Evolutionary conservation across 306 rosid genomes (phyloP).

Genomic region (Sechiopsis laciniata): DNA sequence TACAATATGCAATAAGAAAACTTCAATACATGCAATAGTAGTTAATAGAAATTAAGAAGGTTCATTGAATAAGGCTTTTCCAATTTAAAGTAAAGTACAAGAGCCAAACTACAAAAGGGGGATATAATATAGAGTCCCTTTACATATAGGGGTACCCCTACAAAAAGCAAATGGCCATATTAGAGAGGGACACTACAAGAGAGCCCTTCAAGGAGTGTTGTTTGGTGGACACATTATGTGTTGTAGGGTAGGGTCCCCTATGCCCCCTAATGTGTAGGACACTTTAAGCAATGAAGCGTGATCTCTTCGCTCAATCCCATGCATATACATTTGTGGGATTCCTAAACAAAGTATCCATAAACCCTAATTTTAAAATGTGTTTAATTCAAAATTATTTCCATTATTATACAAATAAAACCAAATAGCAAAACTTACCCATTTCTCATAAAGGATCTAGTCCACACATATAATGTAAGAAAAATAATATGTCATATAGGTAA

Average conservation of each 20-base stretch:
- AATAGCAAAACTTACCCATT: too few relatives aligned
- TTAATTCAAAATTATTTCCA: too few relatives aligned
- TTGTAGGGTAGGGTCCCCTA: neutral
- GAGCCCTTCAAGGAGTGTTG: neutral
- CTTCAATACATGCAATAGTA: neutral
- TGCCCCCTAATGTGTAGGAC: slow-evolving; percentile 13
- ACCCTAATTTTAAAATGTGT: neutral
- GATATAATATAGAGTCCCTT: neutral
- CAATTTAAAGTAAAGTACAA: neutral
- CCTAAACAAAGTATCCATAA: neutral
- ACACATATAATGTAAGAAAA: too few relatives aligned
- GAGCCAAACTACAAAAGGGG: neutral
- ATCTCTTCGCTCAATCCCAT: neutral
- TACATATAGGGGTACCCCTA: neutral
- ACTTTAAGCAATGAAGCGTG: neutral
- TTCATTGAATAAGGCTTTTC: neutral
- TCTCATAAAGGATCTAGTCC: too few relatives aligned
- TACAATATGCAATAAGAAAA: too few relatives aligned
- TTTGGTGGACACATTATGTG: slow-evolving; percentile 2
- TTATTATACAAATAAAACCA: neutral
- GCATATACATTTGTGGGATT: neutral
- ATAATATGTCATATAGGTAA: too few relatives aligned
- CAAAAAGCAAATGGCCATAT: neutral
- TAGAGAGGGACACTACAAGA: neutral
- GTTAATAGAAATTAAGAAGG: neutral